phyloP scores from a whole-genome alignment of 2,329 filamentous ascomycete genomes.

The Pseudopyrenochaeta lycopersici region DNA sequence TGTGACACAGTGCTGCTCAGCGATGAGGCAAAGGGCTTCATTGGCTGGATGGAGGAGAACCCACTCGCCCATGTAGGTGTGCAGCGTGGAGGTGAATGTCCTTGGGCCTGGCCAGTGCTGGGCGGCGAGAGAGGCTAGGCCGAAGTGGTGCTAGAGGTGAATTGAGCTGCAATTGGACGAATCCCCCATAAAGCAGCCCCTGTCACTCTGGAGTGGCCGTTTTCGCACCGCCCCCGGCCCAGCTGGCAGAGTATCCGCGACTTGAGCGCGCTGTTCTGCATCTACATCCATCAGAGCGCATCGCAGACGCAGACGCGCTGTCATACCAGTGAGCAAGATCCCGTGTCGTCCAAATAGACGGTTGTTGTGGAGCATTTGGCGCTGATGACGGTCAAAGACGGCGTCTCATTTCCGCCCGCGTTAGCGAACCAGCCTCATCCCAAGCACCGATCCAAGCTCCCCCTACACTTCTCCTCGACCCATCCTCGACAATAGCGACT shows the following conservation, averaged over 20 bases:
- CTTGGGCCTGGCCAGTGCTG: constrained; percentile 31
- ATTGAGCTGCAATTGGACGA: constrained; percentile 23
- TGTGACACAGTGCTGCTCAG: constrained; percentile 13
- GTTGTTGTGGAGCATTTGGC: constrained; percentile 30
- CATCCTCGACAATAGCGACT: constrained; percentile 28
- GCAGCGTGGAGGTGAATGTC: constrained; percentile 27
- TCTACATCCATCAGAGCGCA: constrained; percentile 14
- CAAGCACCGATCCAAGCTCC: constrained; percentile 40
- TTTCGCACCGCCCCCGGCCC: constrained; percentile 25
- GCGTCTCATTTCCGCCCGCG: constrained; percentile 47
- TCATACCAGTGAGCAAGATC: constrained; percentile 8
- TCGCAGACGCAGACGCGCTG: constrained; percentile 16
- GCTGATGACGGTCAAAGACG: constrained; percentile 40
- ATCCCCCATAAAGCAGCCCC: constrained; percentile 33
- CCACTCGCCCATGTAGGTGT: constrained; percentile 21
- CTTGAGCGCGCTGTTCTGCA: constrained; percentile 12
- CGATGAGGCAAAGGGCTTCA: constrained; percentile 9
- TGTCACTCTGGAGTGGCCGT: constrained; percentile 29
- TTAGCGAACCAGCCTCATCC: constrained; percentile 49
- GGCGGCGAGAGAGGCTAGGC: constrained; percentile 26
- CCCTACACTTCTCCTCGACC: constrained; percentile 31
- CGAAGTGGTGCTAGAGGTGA: constrained; percentile 32
- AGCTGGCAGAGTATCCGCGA: constrained; percentile 10
- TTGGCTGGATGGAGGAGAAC: constrained; percentile 18
- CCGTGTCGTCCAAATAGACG: constrained; percentile 17